These are phyloP conservation scores for Solanum gandarillasii DNA, from an alignment of 257 asterid species.

Conservation along the genomic window DNA sequence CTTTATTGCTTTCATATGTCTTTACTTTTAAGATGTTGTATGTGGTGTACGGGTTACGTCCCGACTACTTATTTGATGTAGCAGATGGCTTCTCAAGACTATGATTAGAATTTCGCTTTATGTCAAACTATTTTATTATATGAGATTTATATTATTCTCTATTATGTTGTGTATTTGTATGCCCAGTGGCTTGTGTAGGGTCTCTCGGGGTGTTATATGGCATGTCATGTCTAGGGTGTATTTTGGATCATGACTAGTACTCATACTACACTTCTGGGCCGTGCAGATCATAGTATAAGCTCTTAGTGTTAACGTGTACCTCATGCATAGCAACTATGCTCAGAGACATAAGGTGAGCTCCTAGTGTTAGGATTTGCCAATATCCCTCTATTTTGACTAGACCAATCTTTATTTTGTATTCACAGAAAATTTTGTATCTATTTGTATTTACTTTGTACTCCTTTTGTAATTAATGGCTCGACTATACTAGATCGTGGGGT, in stretches of 20 bases:
- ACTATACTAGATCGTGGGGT: not conserved
- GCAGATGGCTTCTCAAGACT: too few species aligned
- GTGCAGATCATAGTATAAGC: not conserved
- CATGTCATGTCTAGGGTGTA: not conserved
- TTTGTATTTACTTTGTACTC: not conserved
- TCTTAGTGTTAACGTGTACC: not conserved
- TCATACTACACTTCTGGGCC: not conserved
- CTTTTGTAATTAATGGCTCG: not conserved
- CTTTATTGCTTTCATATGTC: too few species aligned
- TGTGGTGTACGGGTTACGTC: too few species aligned
- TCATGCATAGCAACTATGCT: not conserved
- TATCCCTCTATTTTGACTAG: not conserved
- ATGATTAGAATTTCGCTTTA: too few species aligned
- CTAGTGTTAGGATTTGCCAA: not conserved
- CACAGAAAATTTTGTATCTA: not conserved
- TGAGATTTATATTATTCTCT: too few species aligned
- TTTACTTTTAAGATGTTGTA: too few species aligned
- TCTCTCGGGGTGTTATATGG: not conserved
- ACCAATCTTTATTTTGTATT: not conserved
- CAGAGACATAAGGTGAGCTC: not conserved
- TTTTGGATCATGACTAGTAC: not conserved
- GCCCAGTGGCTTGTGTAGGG: not conserved
- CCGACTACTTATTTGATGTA: too few species aligned
- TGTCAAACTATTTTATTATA: not conserved
- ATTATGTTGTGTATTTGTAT: too few species aligned